These are phyloP conservation scores for Xylariaceae sp. DNA, from an alignment of 2,329 filamentous ascomycete species.

Conservation along the genomic window DNA sequence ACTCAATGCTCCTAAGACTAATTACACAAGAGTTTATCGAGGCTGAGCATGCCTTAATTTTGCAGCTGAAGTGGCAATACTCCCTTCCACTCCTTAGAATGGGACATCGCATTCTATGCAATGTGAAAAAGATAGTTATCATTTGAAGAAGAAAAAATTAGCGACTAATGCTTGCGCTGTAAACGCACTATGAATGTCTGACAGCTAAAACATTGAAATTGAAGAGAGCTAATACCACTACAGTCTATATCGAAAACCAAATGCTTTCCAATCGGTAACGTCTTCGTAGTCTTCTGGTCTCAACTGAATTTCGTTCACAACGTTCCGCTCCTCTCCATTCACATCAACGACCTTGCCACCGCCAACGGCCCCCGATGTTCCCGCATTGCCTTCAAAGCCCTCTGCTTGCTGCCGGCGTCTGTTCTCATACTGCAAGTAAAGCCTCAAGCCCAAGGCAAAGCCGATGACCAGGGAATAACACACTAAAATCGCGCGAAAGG, in stretches of 20 bases:
- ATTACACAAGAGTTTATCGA: too few relatives aligned
- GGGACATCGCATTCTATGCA: too few relatives aligned
- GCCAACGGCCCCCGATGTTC: constrained; percentile 39
- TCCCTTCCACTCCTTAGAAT: too few relatives aligned
- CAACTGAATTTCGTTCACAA: constrained; percentile 37
- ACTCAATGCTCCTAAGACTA: too few relatives aligned
- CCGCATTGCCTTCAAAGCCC: constrained; percentile 44
- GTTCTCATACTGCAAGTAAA: constrained; percentile 49
- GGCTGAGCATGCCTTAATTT: too few relatives aligned
- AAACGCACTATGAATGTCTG: not conserved
- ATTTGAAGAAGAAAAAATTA: too few relatives aligned
- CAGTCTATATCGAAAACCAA: constrained; percentile 58
- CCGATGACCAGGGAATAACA: constrained; percentile 52
- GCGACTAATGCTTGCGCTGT: not conserved
- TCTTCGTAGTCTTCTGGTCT: constrained; percentile 52
- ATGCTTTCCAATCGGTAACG: constrained; percentile 57
- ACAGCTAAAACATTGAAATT: too few relatives aligned
- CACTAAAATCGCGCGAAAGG: constrained; percentile 54
- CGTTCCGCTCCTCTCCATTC: constrained; percentile 18
- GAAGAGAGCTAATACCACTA: constrained; percentile 19
- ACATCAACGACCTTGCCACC: constrained; percentile 35
- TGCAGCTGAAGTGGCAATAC: not conserved
- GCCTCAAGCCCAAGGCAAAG: constrained; percentile 42
- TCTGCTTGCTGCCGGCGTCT: constrained; percentile 40
- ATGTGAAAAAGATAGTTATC: too few relatives aligned